These are phyloP conservation scores for Epichloe bromicola DNA, from an alignment of 2,329 filamentous ascomycete genomes.

Conservation along the genomic window DNA sequence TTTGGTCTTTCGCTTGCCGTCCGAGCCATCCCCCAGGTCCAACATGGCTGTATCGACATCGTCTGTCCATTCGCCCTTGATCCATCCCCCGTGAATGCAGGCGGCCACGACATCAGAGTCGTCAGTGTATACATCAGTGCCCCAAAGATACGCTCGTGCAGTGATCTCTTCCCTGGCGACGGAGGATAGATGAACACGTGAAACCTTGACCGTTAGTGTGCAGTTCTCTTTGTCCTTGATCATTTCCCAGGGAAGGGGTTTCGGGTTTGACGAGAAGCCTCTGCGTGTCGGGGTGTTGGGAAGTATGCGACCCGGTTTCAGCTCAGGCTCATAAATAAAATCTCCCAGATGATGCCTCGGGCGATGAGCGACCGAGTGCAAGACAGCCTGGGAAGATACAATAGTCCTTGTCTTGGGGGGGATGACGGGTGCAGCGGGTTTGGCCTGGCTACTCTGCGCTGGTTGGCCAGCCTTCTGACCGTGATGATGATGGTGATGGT, in stretches of 20 bases:
- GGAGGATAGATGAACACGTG: conserved; percentile 60
- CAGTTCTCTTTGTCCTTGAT: conserved; percentile 72
- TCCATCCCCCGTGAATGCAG: conserved; percentile 91
- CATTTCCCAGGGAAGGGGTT: conserved; percentile 61
- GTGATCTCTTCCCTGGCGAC: conserved; percentile 73
- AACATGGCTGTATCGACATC: conserved; percentile 61
- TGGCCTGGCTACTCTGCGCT: conserved; percentile 12
- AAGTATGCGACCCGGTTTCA: conserved; percentile 40
- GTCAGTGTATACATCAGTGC: conserved; percentile 88
- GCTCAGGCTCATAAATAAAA: conserved; percentile 61
- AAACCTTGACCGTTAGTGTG: conserved; percentile 78
- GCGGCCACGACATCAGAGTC: conserved; percentile 89
- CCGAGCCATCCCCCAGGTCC: conserved; percentile 31
- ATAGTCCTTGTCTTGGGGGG: conserved; percentile 52
- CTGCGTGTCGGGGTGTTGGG: conserved; percentile 26
- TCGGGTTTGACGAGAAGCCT: conserved; percentile 44
- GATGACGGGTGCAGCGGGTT: conserved; percentile 18
- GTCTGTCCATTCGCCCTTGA: conserved; percentile 75
- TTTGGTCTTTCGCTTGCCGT: conserved; percentile 20
- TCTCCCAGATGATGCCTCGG: conserved; percentile 75
- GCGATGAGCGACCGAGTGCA: conserved; percentile 56
- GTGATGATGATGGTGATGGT: conserved; percentile 38
- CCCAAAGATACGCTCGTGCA: conserved; percentile 70
- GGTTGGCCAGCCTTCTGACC: conserved; percentile 21
- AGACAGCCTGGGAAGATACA: conserved; percentile 54